Conservation (phyloP, 805 yeast genomes). For the Yamadazyma sp. region DNA sequence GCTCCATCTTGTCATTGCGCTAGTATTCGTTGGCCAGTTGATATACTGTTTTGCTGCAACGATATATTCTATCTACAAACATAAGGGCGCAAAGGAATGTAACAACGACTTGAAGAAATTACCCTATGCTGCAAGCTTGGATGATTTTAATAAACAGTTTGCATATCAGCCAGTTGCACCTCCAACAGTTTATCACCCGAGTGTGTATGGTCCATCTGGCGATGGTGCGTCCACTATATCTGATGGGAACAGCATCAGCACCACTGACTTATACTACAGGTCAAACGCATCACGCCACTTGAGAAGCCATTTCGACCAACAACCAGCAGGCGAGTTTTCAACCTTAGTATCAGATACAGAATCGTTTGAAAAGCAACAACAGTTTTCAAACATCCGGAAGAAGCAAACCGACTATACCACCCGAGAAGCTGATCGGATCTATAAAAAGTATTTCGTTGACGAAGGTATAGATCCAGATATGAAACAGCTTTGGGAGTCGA, state of each 20-base stretch:
- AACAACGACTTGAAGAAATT: not conserved
- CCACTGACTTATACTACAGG: conserved; percentile 17
- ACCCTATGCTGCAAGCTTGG: conserved; percentile 13
- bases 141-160: conserved; percentile 25
- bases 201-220: too few relatives aligned
- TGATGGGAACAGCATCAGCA: conserved; percentile 3
- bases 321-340: not conserved
- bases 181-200: too few relatives aligned
- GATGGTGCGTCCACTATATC: not conserved
- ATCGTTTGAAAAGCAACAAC: conserved; percentile 21
- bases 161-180: conserved; percentile 29
- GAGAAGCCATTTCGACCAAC: not conserved
- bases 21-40: conserved; percentile 29
- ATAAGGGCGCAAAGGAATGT: conserved; percentile 2
- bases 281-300: conserved; percentile 9
- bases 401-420: conserved; percentile 51
- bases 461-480: conserved; percentile 52
- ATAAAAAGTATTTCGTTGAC: conserved; percentile 38
- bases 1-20: conserved; percentile 37
- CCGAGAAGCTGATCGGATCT: conserved; percentile 60
- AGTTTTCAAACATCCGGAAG: conserved; percentile 17
- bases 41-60: conserved; percentile 30
- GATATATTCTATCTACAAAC: conserved; percentile 21
- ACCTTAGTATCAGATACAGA: conserved; percentile 10
- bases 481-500: conserved; percentile 50